Percentiles rank a stretch among this genome's conserved stretches.
These are phyloP conservation scores for Naematelia aurantialba DNA, from an alignment of 768 basidiomycete species.

Conservation along the genomic window DNA sequence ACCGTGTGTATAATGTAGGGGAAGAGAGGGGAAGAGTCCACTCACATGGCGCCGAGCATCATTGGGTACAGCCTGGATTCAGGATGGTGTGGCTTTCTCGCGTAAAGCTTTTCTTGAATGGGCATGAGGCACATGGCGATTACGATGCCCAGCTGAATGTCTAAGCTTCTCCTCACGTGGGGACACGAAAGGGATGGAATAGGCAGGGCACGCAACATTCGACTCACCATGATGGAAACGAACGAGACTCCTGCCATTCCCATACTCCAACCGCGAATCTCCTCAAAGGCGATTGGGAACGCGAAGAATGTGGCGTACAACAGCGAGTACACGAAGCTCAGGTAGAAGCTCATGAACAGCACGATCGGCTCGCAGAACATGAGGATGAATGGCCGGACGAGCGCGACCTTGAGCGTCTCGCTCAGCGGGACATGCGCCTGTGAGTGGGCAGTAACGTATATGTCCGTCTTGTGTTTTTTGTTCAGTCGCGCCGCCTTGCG, in stretches of 20 bases:
- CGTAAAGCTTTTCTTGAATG: conserved; percentile 40
- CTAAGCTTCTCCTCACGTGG: neutral
- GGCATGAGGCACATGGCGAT: conserved; percentile 24
- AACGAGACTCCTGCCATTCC: conserved; percentile 34
- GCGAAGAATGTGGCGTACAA: conserved; percentile 39
- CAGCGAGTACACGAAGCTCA: conserved; percentile 39
- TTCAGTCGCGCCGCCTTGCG: conserved; percentile 39
- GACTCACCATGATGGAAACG: conserved; percentile 29
- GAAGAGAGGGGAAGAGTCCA: neutral
- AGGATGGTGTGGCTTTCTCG: conserved; percentile 11
- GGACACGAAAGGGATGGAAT: neutral
- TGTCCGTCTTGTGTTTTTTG: conserved; percentile 36
- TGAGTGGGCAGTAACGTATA: conserved; percentile 37
- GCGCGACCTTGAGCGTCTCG: conserved; percentile 56
- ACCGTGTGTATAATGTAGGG: neutral
- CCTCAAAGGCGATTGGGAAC: conserved; percentile 33
- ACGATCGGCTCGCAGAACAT: conserved; percentile 36
- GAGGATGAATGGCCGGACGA: conserved; percentile 63
- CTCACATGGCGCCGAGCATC: conserved; percentile 37
- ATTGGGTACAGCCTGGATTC: conserved; percentile 40
- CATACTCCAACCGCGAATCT: conserved; percentile 25
- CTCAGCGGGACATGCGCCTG: conserved; percentile 25
- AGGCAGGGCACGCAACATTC: too few species aligned
- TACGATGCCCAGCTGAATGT: conserved; percentile 22
- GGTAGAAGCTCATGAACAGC: conserved; percentile 34